These are phyloP conservation scores for Rhododendron kiyosumense DNA, from an alignment of 148 eudicot genomes.

Conservation along the genomic window DNA sequence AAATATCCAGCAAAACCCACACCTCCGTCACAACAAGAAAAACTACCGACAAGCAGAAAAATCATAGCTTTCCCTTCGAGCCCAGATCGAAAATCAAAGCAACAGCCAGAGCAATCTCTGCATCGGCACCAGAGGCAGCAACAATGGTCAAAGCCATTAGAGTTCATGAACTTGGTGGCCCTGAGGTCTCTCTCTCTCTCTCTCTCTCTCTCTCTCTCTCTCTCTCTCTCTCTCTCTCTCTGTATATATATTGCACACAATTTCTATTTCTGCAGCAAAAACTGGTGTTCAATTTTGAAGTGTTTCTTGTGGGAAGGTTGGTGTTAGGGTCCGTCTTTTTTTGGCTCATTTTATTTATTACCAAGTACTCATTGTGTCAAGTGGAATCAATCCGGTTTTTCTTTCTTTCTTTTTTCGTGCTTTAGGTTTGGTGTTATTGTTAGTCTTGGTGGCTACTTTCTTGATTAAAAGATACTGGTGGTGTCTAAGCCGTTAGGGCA, in stretches of 20 bases:
- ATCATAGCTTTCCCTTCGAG: neutral
- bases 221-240: neutral
- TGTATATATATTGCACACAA: neutral
- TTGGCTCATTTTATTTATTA: neutral
- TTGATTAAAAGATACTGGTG: too few species aligned
- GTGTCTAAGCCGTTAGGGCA: too few species aligned
- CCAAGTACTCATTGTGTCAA: neutral
- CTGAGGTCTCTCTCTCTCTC: constrained; percentile 41
- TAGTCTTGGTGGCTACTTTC: too few species aligned
- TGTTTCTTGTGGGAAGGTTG: too few species aligned
- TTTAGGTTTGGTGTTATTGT: too few species aligned
- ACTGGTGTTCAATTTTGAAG: neutral
- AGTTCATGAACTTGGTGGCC: constrained; percentile 70
- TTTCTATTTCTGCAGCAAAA: neutral
- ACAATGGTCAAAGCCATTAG: constrained; percentile 79
- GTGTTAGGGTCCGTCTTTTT: neutral
- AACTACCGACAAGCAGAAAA: neutral
- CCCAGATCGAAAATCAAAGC: neutral
- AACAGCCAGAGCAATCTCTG: constrained; percentile 15
- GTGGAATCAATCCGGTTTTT: neutral
- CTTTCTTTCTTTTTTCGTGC: too few species aligned
- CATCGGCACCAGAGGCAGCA: constrained; percentile 21
- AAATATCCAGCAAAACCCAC: neutral
- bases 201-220: constrained; percentile 6
- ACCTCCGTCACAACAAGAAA: neutral